These are phyloP conservation scores for Penicillium macrosclerotiorum DNA, from an alignment of 495 filamentous ascomycete genomes.

Conservation along the genomic window DNA sequence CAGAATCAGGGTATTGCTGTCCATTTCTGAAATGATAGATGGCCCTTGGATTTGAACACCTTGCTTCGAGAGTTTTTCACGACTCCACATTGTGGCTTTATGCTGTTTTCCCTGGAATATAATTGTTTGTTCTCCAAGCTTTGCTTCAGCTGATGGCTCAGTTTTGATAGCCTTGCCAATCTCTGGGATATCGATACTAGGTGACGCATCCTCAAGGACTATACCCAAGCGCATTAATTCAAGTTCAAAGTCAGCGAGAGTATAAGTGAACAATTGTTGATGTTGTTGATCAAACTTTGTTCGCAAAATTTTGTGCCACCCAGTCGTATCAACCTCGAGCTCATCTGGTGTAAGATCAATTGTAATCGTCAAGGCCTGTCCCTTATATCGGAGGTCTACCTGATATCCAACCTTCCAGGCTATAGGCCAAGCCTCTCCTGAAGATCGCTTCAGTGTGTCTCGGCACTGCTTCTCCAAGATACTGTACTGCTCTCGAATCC, in stretches of 20 bases:
- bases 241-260: constrained; percentile 39
- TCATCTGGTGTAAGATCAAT: constrained; percentile 34
- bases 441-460: constrained; percentile 17
- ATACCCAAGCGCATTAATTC: constrained; percentile 49
- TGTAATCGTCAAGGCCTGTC: constrained; percentile 46
- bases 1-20: constrained; percentile 50
- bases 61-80: constrained; percentile 36
- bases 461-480: constrained; percentile 18
- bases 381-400: constrained; percentile 47
- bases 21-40: constrained; percentile 50
- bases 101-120: constrained; percentile 36
- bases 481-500: constrained; percentile 25
- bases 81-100: constrained; percentile 43
- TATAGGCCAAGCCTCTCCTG: constrained; percentile 14
- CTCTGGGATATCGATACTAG: constrained; percentile 34
- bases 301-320: constrained; percentile 27
- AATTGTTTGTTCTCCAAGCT: constrained; percentile 33
- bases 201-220: constrained; percentile 39
- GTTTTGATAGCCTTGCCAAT: constrained; percentile 23
- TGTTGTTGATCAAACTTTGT: constrained; percentile 41
- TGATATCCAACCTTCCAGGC: constrained; percentile 35
- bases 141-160: constrained; percentile 30
- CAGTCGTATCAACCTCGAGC: constrained; percentile 16
- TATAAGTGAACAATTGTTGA: constrained; percentile 48
- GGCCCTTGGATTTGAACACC: constrained; percentile 40